A percentile compares a stretch with the other conserved stretches of the same genome.
These are phyloP conservation scores for Quercus glauca DNA, from an alignment of 306 rosid genomes.

Conservation along the genomic window DNA sequence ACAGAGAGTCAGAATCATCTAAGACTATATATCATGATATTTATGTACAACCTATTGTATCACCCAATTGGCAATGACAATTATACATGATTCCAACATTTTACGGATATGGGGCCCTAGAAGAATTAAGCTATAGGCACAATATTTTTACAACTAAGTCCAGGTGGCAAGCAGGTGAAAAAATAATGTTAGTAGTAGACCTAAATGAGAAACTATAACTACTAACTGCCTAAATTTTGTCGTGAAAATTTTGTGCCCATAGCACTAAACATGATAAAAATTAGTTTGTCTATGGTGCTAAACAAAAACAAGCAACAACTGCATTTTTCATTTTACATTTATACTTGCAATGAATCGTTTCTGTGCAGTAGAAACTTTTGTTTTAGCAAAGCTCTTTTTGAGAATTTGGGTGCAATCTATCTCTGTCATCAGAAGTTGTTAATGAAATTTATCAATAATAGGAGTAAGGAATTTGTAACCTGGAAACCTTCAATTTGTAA, in stretches of 20 bases:
- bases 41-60: too few species aligned
- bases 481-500: neutral
- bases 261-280: neutral
- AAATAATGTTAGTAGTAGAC: too few species aligned
- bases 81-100: too few species aligned
- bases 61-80: too few species aligned
- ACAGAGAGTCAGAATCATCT: neutral
- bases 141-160: too few species aligned
- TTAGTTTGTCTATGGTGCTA: constrained; percentile 33
- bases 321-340: constrained; percentile 15
- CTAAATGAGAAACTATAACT: too few species aligned
- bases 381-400: neutral
- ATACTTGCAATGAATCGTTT: neutral
- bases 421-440: neutral
- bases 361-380: neutral
- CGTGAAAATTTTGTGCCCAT: too few species aligned
- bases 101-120: too few species aligned
- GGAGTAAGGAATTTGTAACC: neutral
- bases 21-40: too few species aligned
- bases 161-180: too few species aligned
- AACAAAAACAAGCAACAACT: constrained; percentile 35
- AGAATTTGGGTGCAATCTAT: neutral
- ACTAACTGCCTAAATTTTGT: too few species aligned
- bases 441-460: neutral
- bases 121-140: too few species aligned